Conservation (phyloP, 2,329 filamentous ascomycete genomes). For the Acrodontium crateriforme region DNA sequence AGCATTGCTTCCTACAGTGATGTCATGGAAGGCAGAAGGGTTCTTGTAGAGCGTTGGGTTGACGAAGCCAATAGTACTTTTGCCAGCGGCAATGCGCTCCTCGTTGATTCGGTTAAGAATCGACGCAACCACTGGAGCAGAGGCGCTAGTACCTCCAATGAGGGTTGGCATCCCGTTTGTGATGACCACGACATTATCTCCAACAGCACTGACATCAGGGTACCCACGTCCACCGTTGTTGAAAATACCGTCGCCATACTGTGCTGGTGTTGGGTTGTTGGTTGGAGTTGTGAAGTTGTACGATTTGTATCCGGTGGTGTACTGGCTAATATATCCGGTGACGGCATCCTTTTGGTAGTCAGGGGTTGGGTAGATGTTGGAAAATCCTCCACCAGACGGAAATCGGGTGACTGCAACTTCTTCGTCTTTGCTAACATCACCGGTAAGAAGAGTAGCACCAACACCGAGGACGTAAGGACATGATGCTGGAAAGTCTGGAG, state of each 20-base stretch:
- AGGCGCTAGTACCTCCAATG: constrained; percentile 10
- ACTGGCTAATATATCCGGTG: constrained; percentile 17
- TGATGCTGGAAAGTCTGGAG: constrained; percentile 3
- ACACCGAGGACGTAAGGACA: constrained; percentile 18
- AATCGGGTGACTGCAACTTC: background rate
- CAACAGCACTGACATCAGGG: constrained; percentile 27
- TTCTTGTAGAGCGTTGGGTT: constrained; percentile 30
- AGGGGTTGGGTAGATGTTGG: constrained; percentile 20
- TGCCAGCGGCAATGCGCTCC: constrained; percentile 8
- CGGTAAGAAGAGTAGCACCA: constrained; percentile 4
- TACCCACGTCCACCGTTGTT: constrained; percentile 17
- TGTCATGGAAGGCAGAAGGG: constrained; percentile 22
- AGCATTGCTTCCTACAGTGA: constrained; percentile 21
- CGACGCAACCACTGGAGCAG: constrained; percentile 10
- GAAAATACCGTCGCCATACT: constrained; percentile 32
- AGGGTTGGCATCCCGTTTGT: constrained; percentile 23
- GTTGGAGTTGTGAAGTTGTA: constrained; percentile 33
- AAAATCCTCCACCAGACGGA: constrained; percentile 19
- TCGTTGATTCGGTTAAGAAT: constrained; percentile 15
- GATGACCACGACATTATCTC: constrained; percentile 19
- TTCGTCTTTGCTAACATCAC: background rate
- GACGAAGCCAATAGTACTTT: constrained; percentile 13
- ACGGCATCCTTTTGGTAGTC: constrained; percentile 26
- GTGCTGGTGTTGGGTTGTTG: constrained; percentile 18
- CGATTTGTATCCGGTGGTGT: constrained; percentile 12